Evolutionary conservation across 2,329 filamentous ascomycete species (phyloP).

Genomic region (Beauveria varroae): DNA sequence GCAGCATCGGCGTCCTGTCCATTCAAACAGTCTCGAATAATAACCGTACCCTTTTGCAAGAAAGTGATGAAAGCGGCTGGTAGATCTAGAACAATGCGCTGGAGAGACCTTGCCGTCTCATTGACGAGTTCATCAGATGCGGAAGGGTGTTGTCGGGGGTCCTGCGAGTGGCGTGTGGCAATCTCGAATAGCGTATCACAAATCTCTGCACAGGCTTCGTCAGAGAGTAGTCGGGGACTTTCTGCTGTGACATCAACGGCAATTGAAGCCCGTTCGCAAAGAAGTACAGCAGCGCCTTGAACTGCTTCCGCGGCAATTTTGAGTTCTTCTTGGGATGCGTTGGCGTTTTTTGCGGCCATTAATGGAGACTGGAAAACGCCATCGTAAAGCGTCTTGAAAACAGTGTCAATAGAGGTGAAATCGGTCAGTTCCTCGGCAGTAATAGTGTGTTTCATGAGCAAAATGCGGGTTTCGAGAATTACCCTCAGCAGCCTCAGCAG

Average conservation of each 20-base stretch:
- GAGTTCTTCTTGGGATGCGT: conserved; percentile 29
- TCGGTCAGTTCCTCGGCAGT: conserved; percentile 28
- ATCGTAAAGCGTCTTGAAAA: conserved; percentile 35
- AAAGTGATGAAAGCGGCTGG: conserved; percentile 28
- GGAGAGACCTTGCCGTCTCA: conserved; percentile 33
- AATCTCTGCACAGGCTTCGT: conserved; percentile 29
- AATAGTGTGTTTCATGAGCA: conserved; percentile 28
- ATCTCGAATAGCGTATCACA: conserved; percentile 28
- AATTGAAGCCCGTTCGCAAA: conserved; percentile 30
- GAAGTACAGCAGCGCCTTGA: conserved; percentile 38
- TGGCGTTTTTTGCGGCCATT: conserved; percentile 19
- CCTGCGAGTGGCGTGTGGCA: conserved; percentile 17
- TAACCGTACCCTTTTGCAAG: conserved; percentile 20
- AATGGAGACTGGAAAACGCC: conserved; percentile 35
- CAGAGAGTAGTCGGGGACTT: conserved; percentile 25
- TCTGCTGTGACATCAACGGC: conserved; percentile 9
- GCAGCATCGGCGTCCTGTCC: conserved; percentile 16
- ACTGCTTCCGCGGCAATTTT: conserved; percentile 36
- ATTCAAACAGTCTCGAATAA: conserved; percentile 20
- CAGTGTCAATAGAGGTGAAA: conserved; percentile 28
- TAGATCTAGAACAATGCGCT: conserved; percentile 29
- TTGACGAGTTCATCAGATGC: conserved; percentile 31
- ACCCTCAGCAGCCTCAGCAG: conserved; percentile 44
- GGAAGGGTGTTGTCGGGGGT: conserved; percentile 14
- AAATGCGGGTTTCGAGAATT: conserved; percentile 38